Evolutionary conservation across 2,329 filamentous ascomycete species (phyloP), one percentile per base, ranked within the genome.

Genomic region (Fusarium decemcellulare): DNA sequence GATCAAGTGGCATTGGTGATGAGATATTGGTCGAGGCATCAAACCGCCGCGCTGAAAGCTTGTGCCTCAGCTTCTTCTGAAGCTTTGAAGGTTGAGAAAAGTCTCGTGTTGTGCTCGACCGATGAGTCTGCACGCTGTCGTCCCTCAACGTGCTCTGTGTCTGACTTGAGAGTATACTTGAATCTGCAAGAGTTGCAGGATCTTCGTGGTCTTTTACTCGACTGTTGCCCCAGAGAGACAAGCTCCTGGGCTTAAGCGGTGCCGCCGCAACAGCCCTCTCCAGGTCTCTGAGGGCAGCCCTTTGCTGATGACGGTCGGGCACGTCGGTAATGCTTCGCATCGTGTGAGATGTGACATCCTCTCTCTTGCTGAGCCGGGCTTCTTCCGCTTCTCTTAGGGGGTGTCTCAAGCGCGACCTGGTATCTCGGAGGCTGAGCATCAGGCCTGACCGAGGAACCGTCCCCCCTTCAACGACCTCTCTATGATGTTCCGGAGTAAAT

Each of bases 401-500:
- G 14, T 46, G 43, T 36, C 48, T 48, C n/a, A 70, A 67, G 15
- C 67, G 67, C 12, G 42, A 29, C 43, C 68, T 54, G 8, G 67
- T 70, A 18, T 67, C 52, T n/a, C 58, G 56, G 15, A 73, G 51
- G 23, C 61, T 52, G 5, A 68, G 61, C 62, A 73, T 63, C 30
- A 66, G 60, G 12, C 52, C 51, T 29, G 65, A 69, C 15, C 59
- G 44, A 32, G 70, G 48, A 12, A 63, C 59, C 10, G 42, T 48
- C 7, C 50, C 42, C 9, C 34, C 47, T 6, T 42, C n/a, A 23
- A 32, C 16, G 4, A 36, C 37, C 18, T 57, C 59, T n/a, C 51
- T 62, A 8, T 23, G 23, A 16, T 69, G 63, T 32, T 63, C 55
- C 6, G 73, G 73, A 10, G 73, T 74, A 10, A 75, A 73, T 9